These are phyloP conservation scores for Santalum album DNA, from an alignment of 164 flowering plant species.

Conservation along the genomic window DNA sequence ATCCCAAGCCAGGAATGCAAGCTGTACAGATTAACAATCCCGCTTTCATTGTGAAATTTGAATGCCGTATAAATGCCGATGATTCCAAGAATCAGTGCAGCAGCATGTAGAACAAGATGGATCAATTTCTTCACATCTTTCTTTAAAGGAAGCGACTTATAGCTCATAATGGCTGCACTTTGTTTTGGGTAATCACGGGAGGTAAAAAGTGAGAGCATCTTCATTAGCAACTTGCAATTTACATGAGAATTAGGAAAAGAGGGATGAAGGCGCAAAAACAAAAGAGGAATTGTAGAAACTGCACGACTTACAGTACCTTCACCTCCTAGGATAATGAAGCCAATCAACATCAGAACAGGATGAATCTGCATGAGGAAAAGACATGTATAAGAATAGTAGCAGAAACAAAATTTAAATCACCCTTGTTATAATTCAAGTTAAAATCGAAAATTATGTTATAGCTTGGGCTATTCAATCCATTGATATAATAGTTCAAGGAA, in stretches of 20 bases:
- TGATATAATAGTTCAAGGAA: too few species aligned
- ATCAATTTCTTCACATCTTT: conserved; percentile 72
- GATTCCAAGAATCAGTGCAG: conserved; percentile 69
- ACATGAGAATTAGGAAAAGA: too few species aligned
- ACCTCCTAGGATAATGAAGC: conserved; percentile 81
- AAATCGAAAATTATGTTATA: too few species aligned
- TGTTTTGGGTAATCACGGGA: neutral
- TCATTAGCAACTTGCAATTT: neutral
- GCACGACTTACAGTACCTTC: conserved; percentile 51
- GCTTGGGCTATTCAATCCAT: too few species aligned
- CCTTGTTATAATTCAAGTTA: too few species aligned
- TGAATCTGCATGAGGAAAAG: conserved; percentile 52
- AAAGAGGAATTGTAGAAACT: neutral
- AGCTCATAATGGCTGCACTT: conserved; percentile 76
- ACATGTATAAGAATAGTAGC: too few species aligned
- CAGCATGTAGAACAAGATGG: conserved; percentile 66
- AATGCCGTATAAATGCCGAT: conserved; percentile 75
- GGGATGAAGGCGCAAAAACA: neutral
- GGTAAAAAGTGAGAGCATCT: neutral
- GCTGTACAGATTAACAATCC: conserved; percentile 80
- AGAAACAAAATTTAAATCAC: too few species aligned
- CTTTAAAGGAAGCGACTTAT: conserved; percentile 57
- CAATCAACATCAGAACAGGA: conserved; percentile 89
- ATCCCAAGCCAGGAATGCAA: conserved; percentile 95
- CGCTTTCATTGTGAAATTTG: conserved; percentile 76